Evolutionary conservation across 495 filamentous ascomycete genomes (phyloP).

Genomic region (Aspergillus panamensis): DNA sequence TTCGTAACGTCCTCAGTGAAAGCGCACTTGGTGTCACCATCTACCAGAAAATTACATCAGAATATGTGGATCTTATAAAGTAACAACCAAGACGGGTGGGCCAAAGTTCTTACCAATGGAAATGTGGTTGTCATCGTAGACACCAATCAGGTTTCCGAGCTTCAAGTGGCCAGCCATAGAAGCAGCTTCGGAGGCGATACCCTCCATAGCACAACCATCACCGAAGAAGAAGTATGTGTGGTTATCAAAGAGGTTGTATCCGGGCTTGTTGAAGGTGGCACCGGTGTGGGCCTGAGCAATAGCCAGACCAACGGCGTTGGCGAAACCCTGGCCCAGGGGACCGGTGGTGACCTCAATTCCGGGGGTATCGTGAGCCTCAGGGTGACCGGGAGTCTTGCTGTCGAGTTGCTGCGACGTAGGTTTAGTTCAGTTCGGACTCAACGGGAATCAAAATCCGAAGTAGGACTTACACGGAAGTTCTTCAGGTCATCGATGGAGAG

Average conservation of each 20-base stretch:
- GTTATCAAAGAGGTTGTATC: conserved; percentile 88
- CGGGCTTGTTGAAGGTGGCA: conserved; percentile 94
- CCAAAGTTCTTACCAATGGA: conserved; percentile 62
- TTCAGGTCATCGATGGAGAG: conserved; percentile 88
- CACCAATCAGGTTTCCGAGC: conserved; percentile 91
- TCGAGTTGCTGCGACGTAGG: conserved; percentile 58
- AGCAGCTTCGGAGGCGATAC: conserved; percentile 89
- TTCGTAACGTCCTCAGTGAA: conserved; percentile 98
- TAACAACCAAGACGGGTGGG: not conserved
- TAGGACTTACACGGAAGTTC: conserved; percentile 77
- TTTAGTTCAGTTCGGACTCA: conserved; percentile 1
- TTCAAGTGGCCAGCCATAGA: conserved; percentile 93
- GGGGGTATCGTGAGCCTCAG: conserved; percentile 92
- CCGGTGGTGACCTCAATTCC: conserved; percentile 98
- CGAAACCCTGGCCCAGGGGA: conserved; percentile 91
- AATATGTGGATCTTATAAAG: not conserved
- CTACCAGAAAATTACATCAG: conserved; percentile 33
- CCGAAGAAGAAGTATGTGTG: conserved; percentile 96
- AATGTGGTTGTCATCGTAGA: conserved; percentile 99
- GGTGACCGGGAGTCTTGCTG: conserved; percentile 95
- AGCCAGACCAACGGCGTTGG: conserved; percentile 93
- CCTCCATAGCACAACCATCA: conserved; percentile 98
- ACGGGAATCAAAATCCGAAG: not conserved
- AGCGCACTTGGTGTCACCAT: conserved; percentile 89
- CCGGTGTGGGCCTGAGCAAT: conserved; percentile 90